Percentiles rank a stretch among this genome's conserved stretches.
Conservation (phyloP, 192 early-diverging fungal species). For the Umbelopsis ramanniana region DNA sequence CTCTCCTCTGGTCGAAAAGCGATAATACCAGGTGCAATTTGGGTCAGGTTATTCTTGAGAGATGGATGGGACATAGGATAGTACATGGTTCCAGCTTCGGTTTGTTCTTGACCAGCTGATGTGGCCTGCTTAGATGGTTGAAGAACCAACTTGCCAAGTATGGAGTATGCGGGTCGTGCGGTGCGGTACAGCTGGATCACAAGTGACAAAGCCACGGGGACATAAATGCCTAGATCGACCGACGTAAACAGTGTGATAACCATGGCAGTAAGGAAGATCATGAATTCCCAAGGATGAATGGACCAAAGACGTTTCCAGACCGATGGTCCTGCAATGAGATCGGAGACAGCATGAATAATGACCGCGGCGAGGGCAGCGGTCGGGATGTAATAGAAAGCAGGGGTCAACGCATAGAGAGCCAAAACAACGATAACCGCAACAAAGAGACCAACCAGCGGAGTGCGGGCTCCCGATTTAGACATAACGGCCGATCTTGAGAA, state of each 20-base stretch:
- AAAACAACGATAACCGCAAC: slow-evolving; percentile 82
- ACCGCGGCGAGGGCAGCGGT: slow-evolving; percentile 79
- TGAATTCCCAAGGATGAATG: slow-evolving; percentile 62
- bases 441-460: slow-evolving; percentile 79
- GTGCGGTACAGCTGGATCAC: slow-evolving; percentile 79
- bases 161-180: slow-evolving; percentile 67
- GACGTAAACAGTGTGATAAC: slow-evolving; percentile 66
- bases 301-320: slow-evolving; percentile 69
- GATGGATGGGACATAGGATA: slow-evolving; percentile 32
- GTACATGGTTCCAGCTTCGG: slow-evolving; percentile 7
- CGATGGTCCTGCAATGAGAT: slow-evolving; percentile 68
- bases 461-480: slow-evolving; percentile 82
- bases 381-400: slow-evolving; percentile 87
- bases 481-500: slow-evolving; percentile 95
- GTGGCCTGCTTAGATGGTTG: background rate
- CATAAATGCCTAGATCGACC: slow-evolving; percentile 77
- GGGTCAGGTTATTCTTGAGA: background rate
- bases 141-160: slow-evolving; percentile 49
- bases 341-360: slow-evolving; percentile 85
- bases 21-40: slow-evolving; percentile 62
- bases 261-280: slow-evolving; percentile 53
- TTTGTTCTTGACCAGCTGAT: background rate
- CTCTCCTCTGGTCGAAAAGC: slow-evolving; percentile 72
- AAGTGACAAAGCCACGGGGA: slow-evolving; percentile 71
- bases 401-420: slow-evolving; percentile 80